Percentiles rank a stretch among this genome's conserved stretches.
Evolutionary conservation across 306 rosid genomes (phyloP).

Genomic region (Acacia acuminata): DNA sequence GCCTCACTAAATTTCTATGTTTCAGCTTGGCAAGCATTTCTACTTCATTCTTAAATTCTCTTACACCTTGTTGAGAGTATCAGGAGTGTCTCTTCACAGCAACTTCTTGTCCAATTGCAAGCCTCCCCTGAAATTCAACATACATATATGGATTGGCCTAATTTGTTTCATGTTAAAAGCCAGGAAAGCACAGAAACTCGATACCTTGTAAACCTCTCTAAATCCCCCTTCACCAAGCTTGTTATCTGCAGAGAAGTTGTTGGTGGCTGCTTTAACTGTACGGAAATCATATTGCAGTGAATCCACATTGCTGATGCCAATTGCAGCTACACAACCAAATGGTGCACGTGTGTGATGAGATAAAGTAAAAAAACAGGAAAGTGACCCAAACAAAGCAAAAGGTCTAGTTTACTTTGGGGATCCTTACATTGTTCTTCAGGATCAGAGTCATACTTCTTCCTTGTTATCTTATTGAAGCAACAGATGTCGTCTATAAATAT

Average conservation of each 20-base stretch:
- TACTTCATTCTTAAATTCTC: too few relatives aligned
- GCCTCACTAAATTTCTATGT: too few relatives aligned
- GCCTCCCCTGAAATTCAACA: background rate
- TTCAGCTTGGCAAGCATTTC: too few relatives aligned
- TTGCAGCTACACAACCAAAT: conserved; percentile 19
- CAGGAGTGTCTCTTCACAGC: too few relatives aligned
- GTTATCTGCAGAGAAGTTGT: conserved; percentile 41
- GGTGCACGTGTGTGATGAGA: background rate
- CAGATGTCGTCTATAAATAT: conserved; percentile 24
- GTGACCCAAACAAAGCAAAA: background rate
- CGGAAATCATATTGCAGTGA: conserved; percentile 47
- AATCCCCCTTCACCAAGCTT: conserved; percentile 58
- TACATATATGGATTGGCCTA: background rate
- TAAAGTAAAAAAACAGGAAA: background rate
- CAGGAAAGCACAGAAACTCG: background rate
- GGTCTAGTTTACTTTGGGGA: background rate
- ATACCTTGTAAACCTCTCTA: conserved; percentile 57
- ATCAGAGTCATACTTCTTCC: conserved; percentile 17
- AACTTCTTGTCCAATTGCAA: too few relatives aligned
- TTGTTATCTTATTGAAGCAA: conserved; percentile 20
- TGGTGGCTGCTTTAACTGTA: conserved; percentile 45
- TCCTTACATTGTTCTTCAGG: conserved; percentile 26
- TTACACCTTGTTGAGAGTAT: too few relatives aligned
- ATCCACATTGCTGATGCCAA: background rate
- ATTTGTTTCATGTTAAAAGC: background rate